Evolutionary conservation across 305 asterid species (phyloP).

Genomic region (Euphrasia arctica): DNA sequence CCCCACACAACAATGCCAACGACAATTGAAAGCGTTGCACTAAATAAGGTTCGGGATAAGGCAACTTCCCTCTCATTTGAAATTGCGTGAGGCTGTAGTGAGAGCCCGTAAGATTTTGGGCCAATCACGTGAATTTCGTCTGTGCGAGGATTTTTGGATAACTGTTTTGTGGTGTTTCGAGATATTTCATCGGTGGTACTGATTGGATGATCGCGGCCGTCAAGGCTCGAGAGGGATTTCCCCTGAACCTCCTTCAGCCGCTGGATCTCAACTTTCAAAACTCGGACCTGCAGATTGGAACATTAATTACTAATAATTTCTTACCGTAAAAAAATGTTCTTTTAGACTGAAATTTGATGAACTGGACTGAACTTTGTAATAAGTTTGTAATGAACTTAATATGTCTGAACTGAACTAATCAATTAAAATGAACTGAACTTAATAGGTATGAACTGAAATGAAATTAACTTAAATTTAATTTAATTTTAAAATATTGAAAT

Average conservation of each 20-base stretch:
- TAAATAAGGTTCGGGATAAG: slow-evolving; percentile 47
- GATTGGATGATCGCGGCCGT: not conserved
- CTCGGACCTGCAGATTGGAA: slow-evolving; percentile 27
- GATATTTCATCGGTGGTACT: not conserved
- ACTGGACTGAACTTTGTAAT: too few species aligned
- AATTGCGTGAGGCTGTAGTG: not conserved
- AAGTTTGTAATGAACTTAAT: too few species aligned
- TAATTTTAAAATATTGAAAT: too few species aligned
- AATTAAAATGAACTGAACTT: too few species aligned
- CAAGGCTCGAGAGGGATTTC: slow-evolving; percentile 26
- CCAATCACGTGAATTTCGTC: slow-evolving; percentile 19
- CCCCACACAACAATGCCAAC: slow-evolving; percentile 66
- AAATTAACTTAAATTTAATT: too few species aligned
- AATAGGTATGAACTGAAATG: too few species aligned
- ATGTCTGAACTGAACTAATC: too few species aligned
- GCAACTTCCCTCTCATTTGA: slow-evolving; percentile 39
- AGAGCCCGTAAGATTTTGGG: slow-evolving; percentile 15
- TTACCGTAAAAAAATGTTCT: too few species aligned
- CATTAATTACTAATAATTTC: too few species aligned
- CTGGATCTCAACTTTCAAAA: slow-evolving; percentile 36
- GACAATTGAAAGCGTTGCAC: slow-evolving; percentile 45
- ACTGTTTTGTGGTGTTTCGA: not conserved
- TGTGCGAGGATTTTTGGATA: slow-evolving; percentile 4
- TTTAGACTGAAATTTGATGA: too few species aligned
- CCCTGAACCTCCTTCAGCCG: slow-evolving; percentile 36